phyloP scores from a whole-genome alignment of 2,329 filamentous ascomycete species.

The Parastagonospora avenae region DNA sequence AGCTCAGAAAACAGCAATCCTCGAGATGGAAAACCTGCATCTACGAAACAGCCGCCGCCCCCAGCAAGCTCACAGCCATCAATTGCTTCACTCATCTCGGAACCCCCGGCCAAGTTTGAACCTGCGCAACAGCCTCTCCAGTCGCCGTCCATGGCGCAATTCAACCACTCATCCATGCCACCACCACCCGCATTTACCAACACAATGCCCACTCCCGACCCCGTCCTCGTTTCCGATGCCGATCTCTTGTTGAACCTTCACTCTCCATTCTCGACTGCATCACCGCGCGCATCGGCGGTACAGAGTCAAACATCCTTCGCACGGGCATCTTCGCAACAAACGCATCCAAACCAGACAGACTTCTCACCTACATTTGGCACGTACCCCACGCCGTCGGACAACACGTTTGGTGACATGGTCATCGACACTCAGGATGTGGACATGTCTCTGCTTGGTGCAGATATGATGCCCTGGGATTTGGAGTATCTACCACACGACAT shows the following conservation, averaged over 20 bases:
- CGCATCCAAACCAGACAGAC: constrained; percentile 13
- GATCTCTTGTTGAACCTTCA: constrained; percentile 58
- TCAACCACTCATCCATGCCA: constrained; percentile 37
- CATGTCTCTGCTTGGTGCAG: constrained; percentile 69
- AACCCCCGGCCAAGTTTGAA: constrained; percentile 36
- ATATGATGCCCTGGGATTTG: constrained; percentile 73
- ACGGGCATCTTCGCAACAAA: constrained; percentile 19
- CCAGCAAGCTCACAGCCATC: constrained; percentile 30
- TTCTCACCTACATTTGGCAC: constrained; percentile 34
- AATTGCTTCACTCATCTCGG: constrained; percentile 38
- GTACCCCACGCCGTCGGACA: constrained; percentile 33
- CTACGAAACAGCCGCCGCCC: constrained; percentile 22
- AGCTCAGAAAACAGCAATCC: constrained; percentile 56
- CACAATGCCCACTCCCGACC: constrained; percentile 31
- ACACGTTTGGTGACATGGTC: constrained; percentile 61
- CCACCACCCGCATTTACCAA: constrained; percentile 36
- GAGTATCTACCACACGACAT: constrained; percentile 74
- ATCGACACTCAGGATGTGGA: constrained; percentile 81
- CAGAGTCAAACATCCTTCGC: constrained; percentile 24
- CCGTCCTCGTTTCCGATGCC: constrained; percentile 50
- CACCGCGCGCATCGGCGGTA: constrained; percentile 23
- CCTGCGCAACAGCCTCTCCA: constrained; percentile 17
- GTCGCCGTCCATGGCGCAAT: constrained; percentile 30
- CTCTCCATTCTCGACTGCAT: constrained; percentile 48
- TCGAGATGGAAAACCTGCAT: constrained; percentile 25